A percentile compares a stretch with the other conserved stretches of the same genome.
Conservation (phyloP, 495 filamentous ascomycete species). For the Cenococcum geophilum region DNA sequence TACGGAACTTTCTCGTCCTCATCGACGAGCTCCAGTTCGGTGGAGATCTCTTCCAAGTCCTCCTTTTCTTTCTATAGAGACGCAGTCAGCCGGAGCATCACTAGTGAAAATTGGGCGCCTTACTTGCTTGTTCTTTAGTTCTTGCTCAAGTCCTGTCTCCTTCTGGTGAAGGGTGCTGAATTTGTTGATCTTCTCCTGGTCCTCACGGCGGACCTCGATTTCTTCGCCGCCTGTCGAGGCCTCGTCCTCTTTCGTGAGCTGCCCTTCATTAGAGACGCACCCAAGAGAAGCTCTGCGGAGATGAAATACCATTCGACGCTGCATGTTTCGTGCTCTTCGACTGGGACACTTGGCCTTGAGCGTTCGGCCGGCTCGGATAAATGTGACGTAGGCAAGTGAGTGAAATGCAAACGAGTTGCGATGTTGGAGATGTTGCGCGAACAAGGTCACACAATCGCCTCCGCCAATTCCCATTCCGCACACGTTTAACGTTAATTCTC, state of each 20-base stretch:
- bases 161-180: slow-evolving; percentile 93
- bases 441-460: no score
- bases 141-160: slow-evolving; percentile 68
- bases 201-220: slow-evolving; percentile 85
- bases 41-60: slow-evolving; percentile 86
- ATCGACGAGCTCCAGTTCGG: slow-evolving; percentile 87
- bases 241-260: slow-evolving; percentile 95
- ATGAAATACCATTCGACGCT: slow-evolving; percentile 38
- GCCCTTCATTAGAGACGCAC: slow-evolving; percentile 6
- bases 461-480: no score
- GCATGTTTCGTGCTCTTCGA: slow-evolving; percentile 21
- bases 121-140: slow-evolving; percentile 77
- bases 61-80: slow-evolving; percentile 86
- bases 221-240: slow-evolving; percentile 63
- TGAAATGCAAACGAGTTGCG: no score
- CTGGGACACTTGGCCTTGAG: not conserved
- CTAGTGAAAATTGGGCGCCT: not conserved
- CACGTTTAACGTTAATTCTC: no score
- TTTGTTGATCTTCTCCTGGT: slow-evolving; percentile 97
- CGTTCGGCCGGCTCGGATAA: not conserved
- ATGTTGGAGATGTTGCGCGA: no score
- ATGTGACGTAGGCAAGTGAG: not conserved
- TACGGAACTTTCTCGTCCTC: slow-evolving; percentile 92
- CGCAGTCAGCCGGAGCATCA: slow-evolving; percentile 22
- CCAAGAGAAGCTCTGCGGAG: not conserved